Percentiles rank a stretch among this genome's conserved stretches.
These are phyloP conservation scores for Thelonectria olida DNA, from an alignment of 2,329 filamentous ascomycete species.

Conservation along the genomic window DNA sequence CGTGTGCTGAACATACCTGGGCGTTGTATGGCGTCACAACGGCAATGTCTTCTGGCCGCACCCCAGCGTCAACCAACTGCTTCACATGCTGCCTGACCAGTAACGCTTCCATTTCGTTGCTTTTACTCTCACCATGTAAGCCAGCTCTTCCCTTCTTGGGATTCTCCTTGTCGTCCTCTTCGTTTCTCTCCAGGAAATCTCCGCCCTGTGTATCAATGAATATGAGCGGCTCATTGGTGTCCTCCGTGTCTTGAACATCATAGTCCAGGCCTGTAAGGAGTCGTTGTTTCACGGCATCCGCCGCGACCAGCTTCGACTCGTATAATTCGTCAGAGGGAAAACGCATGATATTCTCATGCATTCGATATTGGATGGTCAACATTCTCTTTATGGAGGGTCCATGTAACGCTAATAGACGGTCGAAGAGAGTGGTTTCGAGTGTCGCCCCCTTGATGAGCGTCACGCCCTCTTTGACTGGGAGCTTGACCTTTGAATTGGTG, in stretches of 20 bases:
- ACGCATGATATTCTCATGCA: slow-evolving; percentile 95
- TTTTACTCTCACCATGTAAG: slow-evolving; percentile 74
- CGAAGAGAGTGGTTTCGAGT: slow-evolving; percentile 92
- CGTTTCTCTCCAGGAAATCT: slow-evolving; percentile 84
- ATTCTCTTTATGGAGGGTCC: slow-evolving; percentile 88
- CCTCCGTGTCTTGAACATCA: slow-evolving; percentile 80
- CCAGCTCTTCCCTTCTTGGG: slow-evolving; percentile 56
- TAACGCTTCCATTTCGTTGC: slow-evolving; percentile 89
- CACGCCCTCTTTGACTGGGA: slow-evolving; percentile 47
- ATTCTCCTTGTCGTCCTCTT: slow-evolving; percentile 70
- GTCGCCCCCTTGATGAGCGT: slow-evolving; percentile 62
- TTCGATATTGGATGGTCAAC: slow-evolving; percentile 96
- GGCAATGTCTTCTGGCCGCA: slow-evolving; percentile 86
- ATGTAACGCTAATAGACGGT: slow-evolving; percentile 83
- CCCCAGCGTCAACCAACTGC: slow-evolving; percentile 79
- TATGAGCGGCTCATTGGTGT: slow-evolving; percentile 86
- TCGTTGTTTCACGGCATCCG: slow-evolving; percentile 78
- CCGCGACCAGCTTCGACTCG: slow-evolving; percentile 81
- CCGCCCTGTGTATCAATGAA: slow-evolving; percentile 98
- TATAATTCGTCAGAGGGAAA: slow-evolving; percentile 94
- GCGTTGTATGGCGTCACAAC: slow-evolving; percentile 97
- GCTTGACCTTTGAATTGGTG: slow-evolving; percentile 61
- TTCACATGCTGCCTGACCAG: slow-evolving; percentile 82
- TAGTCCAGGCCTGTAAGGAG: slow-evolving; percentile 83
- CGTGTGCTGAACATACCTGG: slow-evolving; percentile 62